Base-by-base conservation (phyloP, 78 protist genomes). In the Dictyostelium purpureum region DNA sequence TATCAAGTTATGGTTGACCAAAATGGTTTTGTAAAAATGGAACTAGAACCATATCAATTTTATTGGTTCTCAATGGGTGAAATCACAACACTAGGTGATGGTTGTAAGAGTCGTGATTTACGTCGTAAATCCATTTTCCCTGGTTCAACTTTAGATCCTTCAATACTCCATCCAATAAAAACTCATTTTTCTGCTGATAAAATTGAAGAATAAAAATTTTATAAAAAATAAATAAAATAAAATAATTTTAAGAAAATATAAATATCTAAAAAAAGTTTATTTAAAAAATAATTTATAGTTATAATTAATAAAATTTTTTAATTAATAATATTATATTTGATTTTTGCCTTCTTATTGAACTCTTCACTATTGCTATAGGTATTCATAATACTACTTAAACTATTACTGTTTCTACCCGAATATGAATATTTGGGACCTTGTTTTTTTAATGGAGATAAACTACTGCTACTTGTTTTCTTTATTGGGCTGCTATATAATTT, bases 51-150 rank as follows among this genome's bases (percentile, higher is more conserved):
- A 12, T 85, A 85, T 24, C 70, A 49, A 42, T 85, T 85, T 76
- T 73, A 43, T 52, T 85, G 92, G 92, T 85, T 73, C 82, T 73
- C 82, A 16, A 85, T 85, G 92, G 82, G 92, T 73, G 90, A 83
- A 35, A 52, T 71, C 26, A 83, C 71, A 10, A 83, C 90, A 6
- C 70, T 83, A 14, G 92, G 83, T 59, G 90, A 82, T 38, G 92
- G 82, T 35, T 14, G 52, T 47, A 73, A 57, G 73, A 54, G 82
- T 2, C 61, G 92, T 42, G 92, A 85, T 57, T 73, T 85, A 0
- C 16, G 92, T 26, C 31, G 92, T 28, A 52, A 61, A 35, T 73
- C 83, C 26, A 81, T 81, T 21, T 11, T 59, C n/a, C n/a, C n/a
- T n/a, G n/a, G n/a, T n/a, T 63, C 71, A 63, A 63, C 4, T 63